A percentile compares a stretch with the other conserved stretches of the same genome.
phyloP scores from a whole-genome alignment of 2,329 filamentous ascomycete genomes.

The Cyclaneusma minus region DNA sequence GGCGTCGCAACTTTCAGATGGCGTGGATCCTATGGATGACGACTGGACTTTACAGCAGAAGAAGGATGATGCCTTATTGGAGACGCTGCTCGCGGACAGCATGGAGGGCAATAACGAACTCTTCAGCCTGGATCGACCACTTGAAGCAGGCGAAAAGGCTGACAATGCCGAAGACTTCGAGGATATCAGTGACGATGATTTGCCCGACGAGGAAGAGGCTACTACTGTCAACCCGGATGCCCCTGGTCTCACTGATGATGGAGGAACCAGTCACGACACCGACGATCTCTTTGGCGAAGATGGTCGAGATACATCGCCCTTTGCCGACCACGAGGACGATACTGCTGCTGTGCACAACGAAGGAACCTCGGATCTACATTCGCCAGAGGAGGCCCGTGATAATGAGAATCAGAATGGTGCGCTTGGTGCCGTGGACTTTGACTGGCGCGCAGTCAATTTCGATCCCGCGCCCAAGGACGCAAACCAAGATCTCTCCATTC shows the following conservation, averaged over 20 bases:
- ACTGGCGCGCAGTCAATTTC: slow-evolving; percentile 28
- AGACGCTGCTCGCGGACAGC: slow-evolving; percentile 26
- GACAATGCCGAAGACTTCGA: slow-evolving; percentile 85
- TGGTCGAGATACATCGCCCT: slow-evolving; percentile 19
- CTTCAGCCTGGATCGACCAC: slow-evolving; percentile 28
- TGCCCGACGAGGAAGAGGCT: slow-evolving; percentile 60
- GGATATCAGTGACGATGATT: slow-evolving; percentile 82
- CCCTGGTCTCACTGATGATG: slow-evolving; percentile 33
- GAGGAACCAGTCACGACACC: slow-evolving; percentile 38
- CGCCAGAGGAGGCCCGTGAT: slow-evolving; percentile 28
- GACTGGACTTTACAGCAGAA: slow-evolving; percentile 28
- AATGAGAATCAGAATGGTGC: slow-evolving; percentile 23
- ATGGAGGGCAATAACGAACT: slow-evolving; percentile 23
- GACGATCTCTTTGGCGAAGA: slow-evolving; percentile 59
- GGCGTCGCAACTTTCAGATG: slow-evolving; percentile 1
- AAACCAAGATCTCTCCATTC: slow-evolving; percentile 48
- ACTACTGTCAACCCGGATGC: slow-evolving; percentile 10
- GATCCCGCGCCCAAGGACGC: slow-evolving; percentile 22
- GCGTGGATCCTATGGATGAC: slow-evolving; percentile 13
- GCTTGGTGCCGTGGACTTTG: too few species aligned
- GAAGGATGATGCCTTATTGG: slow-evolving; percentile 32
- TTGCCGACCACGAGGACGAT: slow-evolving; percentile 10
- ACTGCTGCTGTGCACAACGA: slow-evolving; percentile 19
- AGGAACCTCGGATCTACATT: slow-evolving; percentile 24
- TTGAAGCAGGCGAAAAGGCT: slow-evolving; percentile 64